phyloP scores from a whole-genome alignment of 2,329 filamentous ascomycete genomes.

The Colletotrichum tropicale region DNA sequence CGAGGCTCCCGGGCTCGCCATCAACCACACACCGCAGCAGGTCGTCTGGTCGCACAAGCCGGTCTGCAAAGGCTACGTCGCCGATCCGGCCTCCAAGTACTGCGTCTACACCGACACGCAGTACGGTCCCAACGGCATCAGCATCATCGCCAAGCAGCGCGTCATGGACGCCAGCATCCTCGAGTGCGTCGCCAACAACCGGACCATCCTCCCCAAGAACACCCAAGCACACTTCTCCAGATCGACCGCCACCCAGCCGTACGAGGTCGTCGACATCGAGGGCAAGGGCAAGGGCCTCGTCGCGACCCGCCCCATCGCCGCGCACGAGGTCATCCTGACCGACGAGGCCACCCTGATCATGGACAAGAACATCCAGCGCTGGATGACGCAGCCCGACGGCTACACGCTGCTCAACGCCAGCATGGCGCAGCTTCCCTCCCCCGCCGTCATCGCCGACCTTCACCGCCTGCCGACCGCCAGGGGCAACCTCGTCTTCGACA shows the following conservation, averaged over 20 bases:
- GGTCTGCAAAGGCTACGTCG: slow-evolving; percentile 20
- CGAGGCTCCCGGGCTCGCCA: not conserved
- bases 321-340: slow-evolving; percentile 38
- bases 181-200: slow-evolving; percentile 28
- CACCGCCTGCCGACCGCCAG: slow-evolving; percentile 12
- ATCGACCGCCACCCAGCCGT: slow-evolving; percentile 19
- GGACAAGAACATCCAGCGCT: slow-evolving; percentile 32
- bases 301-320: slow-evolving; percentile 33
- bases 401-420: slow-evolving; percentile 31
- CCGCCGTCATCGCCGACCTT: slow-evolving; percentile 29
- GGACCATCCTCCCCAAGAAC: not conserved
- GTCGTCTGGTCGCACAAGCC: slow-evolving; percentile 29
- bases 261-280: slow-evolving; percentile 30
- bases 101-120: slow-evolving; percentile 32
- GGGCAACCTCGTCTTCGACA: slow-evolving; percentile 34
- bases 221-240: not conserved
- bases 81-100: slow-evolving; percentile 18
- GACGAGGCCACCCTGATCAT: slow-evolving; percentile 37
- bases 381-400: slow-evolving; percentile 29
- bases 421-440: slow-evolving; percentile 30
- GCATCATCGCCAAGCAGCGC: slow-evolving; percentile 37
- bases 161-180: slow-evolving; percentile 31
- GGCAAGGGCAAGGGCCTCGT: slow-evolving; percentile 38
- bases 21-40: not conserved
- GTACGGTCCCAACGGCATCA: slow-evolving; percentile 33